These are phyloP conservation scores for Zostera marina DNA, from an alignment of 116 monocot genomes.

Conservation along the genomic window DNA sequence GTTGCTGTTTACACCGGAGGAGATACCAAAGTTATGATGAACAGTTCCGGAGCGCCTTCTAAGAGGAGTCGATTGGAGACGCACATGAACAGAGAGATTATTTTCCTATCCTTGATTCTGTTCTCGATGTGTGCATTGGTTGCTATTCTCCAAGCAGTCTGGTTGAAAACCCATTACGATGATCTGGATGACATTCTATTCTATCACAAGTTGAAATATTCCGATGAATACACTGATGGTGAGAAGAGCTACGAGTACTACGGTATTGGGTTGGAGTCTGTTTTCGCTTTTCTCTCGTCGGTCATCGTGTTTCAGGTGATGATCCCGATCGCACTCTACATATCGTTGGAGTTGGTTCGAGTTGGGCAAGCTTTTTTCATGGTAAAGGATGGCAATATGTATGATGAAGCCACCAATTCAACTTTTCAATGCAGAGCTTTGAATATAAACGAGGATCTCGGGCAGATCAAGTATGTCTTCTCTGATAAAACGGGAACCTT, in stretches of 20 bases:
- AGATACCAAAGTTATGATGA: conserved; percentile 95
- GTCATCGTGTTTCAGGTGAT: conserved; percentile 67
- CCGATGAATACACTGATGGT: not conserved
- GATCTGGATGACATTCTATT: conserved; percentile 36
- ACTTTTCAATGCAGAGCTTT: conserved; percentile 74
- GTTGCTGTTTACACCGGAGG: conserved; percentile 71
- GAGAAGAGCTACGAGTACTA: conserved; percentile 37
- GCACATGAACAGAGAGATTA: conserved; percentile 75
- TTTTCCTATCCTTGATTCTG: conserved; percentile 29
- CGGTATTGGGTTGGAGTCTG: conserved; percentile 33
- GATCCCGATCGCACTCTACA: conserved; percentile 82
- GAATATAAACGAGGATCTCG: conserved; percentile 92
- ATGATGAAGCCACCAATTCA: conserved; percentile 27
- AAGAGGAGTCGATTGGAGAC: conserved; percentile 83
- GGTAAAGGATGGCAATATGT: conserved; percentile 39
- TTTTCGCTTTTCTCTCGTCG: conserved; percentile 52
- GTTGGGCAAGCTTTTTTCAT: conserved; percentile 65
- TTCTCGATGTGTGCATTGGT: conserved; percentile 31
- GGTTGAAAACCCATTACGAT: conserved; percentile 40
- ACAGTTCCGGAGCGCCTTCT: conserved; percentile 76
- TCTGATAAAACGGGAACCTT: conserved; percentile 91
- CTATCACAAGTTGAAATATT: conserved; percentile 54
- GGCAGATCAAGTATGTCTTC: conserved; percentile 88
- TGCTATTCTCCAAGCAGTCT: conserved; percentile 34
- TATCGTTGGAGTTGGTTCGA: conserved; percentile 73